These are phyloP conservation scores for Xylaria castorea DNA, from an alignment of 495 filamentous ascomycete genomes.

Conservation along the genomic window DNA sequence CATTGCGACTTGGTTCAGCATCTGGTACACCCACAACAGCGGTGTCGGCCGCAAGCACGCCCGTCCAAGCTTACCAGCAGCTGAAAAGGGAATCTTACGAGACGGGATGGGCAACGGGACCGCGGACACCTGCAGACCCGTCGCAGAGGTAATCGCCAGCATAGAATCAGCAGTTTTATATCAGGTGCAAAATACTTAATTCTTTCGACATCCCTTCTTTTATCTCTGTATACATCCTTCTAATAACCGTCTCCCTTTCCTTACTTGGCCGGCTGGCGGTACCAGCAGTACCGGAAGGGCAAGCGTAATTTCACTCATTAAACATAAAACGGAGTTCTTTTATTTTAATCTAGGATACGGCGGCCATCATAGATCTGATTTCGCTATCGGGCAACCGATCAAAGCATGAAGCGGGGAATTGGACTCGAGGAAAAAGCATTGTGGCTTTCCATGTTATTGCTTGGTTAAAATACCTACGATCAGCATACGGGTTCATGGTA, in stretches of 20 bases:
- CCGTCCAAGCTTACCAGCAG: slow-evolving; percentile 37
- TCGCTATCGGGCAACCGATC: slow-evolving; percentile 19
- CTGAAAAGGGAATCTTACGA: slow-evolving; percentile 47
- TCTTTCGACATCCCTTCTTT: not conserved
- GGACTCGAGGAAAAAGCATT: slow-evolving; percentile 23
- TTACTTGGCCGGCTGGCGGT: not conserved
- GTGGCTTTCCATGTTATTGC: slow-evolving; percentile 16
- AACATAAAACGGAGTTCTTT: slow-evolving; percentile 22
- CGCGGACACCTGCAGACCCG: slow-evolving; percentile 39
- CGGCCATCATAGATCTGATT: slow-evolving; percentile 27
- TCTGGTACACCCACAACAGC: slow-evolving; percentile 40
- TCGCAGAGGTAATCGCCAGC: slow-evolving; percentile 11
- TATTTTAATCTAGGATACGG: slow-evolving; percentile 14
- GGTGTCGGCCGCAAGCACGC: slow-evolving; percentile 37
- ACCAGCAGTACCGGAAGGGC: not conserved
- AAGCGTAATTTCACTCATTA: slow-evolving; percentile 10
- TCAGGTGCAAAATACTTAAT: not conserved
- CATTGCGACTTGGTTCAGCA: slow-evolving; percentile 51
- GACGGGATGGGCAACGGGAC: slow-evolving; percentile 54
- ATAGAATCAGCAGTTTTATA: not conserved
- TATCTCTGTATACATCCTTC: not conserved
- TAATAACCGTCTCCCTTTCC: slow-evolving; percentile 5
- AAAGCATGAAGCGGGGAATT: slow-evolving; percentile 22
- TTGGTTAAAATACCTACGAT: slow-evolving; percentile 6
- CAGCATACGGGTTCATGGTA: not conserved